phyloP scores from a whole-genome alignment of 2,329 filamentous ascomycete genomes.

The Pestalotiopsis fici region DNA sequence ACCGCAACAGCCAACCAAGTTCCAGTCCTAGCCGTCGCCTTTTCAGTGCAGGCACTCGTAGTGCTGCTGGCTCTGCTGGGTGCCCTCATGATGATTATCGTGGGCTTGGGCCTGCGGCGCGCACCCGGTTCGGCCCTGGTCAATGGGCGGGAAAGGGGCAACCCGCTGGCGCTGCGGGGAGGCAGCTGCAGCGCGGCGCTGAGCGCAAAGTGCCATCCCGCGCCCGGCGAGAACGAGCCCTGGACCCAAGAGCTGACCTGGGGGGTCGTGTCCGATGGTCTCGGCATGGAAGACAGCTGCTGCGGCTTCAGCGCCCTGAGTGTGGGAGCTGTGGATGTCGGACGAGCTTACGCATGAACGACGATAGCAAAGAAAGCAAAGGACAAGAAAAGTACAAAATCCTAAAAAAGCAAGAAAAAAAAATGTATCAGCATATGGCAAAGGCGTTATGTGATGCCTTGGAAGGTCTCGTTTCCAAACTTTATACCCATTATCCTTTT shows the following conservation, averaged over 20 bases:
- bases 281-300: conserved; percentile 39
- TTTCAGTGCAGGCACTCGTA: conserved; percentile 44
- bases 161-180: conserved; percentile 48
- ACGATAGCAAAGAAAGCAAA: background rate
- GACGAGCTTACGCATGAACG: conserved; percentile 37
- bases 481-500: conserved; percentile 5
- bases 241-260: conserved; percentile 43
- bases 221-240: conserved; percentile 25
- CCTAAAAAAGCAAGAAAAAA: background rate
- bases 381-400: background rate
- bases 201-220: conserved; percentile 47
- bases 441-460: background rate
- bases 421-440: conserved; percentile 3
- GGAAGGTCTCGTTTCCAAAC: background rate
- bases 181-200: conserved; percentile 55
- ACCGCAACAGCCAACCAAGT: conserved; percentile 9
- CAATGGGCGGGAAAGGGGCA: conserved; percentile 39
- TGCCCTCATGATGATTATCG: conserved; percentile 31
- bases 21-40: conserved; percentile 35
- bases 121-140: conserved; percentile 36
- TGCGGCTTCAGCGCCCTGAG: conserved; percentile 43
- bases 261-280: conserved; percentile 45
- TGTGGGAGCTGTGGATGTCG: conserved; percentile 33
- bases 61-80: conserved; percentile 41
- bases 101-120: conserved; percentile 40